phyloP scores from a whole-genome alignment of 2,329 filamentous ascomycete species.

The Fusarium sterilihyphosum region DNA sequence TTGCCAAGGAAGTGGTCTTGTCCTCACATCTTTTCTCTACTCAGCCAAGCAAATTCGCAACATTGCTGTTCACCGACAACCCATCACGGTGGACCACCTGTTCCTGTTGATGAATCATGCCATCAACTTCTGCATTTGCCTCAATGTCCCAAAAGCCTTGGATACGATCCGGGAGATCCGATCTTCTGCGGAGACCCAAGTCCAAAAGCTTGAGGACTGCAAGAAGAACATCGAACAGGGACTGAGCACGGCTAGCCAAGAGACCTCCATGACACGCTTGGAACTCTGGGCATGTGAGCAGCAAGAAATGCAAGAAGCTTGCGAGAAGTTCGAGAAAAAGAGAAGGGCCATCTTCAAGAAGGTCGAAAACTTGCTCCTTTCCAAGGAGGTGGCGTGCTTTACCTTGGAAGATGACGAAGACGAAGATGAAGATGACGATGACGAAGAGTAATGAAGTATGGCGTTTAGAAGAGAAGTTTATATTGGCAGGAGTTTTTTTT shows the following conservation, averaged over 20 bases:
- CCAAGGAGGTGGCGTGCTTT: neutral
- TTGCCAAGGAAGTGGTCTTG: neutral
- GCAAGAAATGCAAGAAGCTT: neutral
- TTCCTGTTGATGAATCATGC: neutral
- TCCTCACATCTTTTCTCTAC: neutral
- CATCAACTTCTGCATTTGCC: neutral
- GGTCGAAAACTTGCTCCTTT: neutral
- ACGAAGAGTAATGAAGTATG: neutral
- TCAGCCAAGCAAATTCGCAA: constrained; percentile 4
- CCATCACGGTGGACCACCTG: neutral
- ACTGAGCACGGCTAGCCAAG: neutral
- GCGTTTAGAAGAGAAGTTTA: too few relatives aligned
- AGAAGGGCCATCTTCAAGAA: neutral
- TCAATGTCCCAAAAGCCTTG: neutral
- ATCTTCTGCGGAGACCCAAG: neutral
- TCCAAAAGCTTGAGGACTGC: neutral
- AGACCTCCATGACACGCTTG: neutral
- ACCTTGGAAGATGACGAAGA: neutral
- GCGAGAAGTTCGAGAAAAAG: neutral
- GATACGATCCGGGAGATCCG: neutral
- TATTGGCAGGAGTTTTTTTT: neutral
- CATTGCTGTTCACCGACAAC: constrained; percentile 5
- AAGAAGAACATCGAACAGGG: neutral
- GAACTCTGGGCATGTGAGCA: neutral
- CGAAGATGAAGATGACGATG: neutral